These are phyloP conservation scores for Blastocrithidia nonstop DNA, from an alignment of 208 protist species.

Conservation along the genomic window DNA sequence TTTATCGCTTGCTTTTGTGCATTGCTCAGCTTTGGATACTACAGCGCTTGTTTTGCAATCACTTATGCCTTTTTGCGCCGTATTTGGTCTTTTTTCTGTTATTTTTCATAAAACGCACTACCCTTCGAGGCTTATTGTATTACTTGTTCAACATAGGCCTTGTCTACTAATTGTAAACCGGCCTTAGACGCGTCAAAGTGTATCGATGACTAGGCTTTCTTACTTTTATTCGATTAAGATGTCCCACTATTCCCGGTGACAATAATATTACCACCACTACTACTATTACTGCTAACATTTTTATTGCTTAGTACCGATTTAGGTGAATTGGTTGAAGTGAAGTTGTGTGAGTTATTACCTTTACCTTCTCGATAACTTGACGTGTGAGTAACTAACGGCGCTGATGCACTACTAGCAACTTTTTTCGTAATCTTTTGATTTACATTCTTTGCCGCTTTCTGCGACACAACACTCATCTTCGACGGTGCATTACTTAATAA, in stretches of 20 bases:
- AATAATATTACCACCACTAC: not conserved
- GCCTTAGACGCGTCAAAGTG: slow-evolving; percentile 68
- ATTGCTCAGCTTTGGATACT: slow-evolving; percentile 22
- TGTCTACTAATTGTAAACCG: slow-evolving; percentile 64
- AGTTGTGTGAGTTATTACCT: too few species aligned
- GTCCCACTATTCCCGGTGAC: not conserved
- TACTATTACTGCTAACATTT: not conserved
- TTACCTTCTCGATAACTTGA: too few species aligned
- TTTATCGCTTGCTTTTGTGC: slow-evolving; percentile 24
- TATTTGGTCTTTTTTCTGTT: slow-evolving; percentile 41
- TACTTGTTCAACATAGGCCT: slow-evolving; percentile 63
- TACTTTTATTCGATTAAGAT: too few species aligned
- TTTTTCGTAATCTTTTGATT: too few species aligned
- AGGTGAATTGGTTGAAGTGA: too few species aligned
- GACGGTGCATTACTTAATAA: too few species aligned
- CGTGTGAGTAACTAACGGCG: too few species aligned
- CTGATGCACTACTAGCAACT: too few species aligned
- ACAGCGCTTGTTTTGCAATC: slow-evolving; percentile 32
- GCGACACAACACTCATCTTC: too few species aligned
- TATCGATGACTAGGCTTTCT: too few species aligned
- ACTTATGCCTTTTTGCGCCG: slow-evolving; percentile 31
- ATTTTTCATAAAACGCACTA: slow-evolving; percentile 63
- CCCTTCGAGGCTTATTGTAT: slow-evolving; percentile 64
- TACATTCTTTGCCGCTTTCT: too few species aligned
- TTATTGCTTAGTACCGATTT: too few species aligned